These are phyloP conservation scores for Coniochaeta sp. DNA, from an alignment of 2,329 filamentous ascomycete genomes.

Conservation along the genomic window DNA sequence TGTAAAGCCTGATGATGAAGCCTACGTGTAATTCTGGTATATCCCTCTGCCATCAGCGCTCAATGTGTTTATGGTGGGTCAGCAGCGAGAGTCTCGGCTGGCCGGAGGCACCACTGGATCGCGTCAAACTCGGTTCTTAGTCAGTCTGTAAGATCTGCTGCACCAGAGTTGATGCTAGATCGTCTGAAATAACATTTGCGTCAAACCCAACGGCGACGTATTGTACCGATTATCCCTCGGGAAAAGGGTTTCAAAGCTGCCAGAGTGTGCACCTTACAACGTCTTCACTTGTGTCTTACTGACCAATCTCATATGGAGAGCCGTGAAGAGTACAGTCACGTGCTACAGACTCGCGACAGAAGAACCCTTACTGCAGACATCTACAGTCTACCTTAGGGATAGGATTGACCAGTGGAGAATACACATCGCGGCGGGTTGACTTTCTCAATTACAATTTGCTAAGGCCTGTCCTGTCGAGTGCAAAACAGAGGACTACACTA, in stretches of 20 bases:
- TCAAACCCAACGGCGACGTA: no score
- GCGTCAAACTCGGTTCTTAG: background rate
- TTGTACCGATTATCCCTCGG: no score
- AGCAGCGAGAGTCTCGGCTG: background rate
- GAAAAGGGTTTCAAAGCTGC: no score
- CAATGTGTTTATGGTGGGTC: background rate
- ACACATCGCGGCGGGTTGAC: no score
- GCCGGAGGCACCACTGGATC: background rate
- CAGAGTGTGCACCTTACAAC: no score
- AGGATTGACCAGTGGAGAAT: no score
- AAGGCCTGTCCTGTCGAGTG: background rate
- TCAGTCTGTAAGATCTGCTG: background rate
- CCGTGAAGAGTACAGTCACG: background rate
- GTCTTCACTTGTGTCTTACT: no score
- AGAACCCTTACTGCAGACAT: background rate
- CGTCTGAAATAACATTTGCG: background rate
- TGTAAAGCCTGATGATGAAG: background rate
- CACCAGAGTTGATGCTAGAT: background rate
- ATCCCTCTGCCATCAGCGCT: background rate
- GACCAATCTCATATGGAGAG: no score
- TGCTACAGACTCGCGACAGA: background rate
- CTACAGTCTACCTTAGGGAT: no score
- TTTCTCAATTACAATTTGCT: no score
- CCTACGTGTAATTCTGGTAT: background rate
- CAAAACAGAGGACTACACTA: no score